Evolutionary conservation across 495 filamentous ascomycete species (phyloP).

Genomic region (Neurospora sp.): DNA sequence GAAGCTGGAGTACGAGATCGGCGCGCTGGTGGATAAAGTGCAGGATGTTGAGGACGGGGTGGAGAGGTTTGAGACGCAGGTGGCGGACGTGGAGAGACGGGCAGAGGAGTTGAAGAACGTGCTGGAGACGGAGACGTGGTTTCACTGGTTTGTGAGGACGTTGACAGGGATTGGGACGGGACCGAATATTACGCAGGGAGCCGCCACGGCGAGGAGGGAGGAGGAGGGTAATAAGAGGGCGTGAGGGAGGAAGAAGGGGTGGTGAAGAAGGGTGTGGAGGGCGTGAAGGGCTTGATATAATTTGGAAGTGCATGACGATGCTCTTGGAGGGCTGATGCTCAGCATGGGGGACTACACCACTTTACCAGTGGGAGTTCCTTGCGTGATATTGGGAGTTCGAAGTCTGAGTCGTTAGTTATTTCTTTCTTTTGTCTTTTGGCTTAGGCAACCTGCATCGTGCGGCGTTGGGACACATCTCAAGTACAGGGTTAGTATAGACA

Average conservation of each 20-base stretch:
- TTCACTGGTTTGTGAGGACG: constrained; percentile 48
- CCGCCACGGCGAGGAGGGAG: neutral
- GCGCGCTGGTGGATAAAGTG: constrained; percentile 67
- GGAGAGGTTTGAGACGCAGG: constrained; percentile 68
- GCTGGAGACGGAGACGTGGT: constrained; percentile 52
- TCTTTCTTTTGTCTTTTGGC: neutral
- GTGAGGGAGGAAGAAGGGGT: neutral
- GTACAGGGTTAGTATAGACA: neutral
- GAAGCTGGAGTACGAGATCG: constrained; percentile 91
- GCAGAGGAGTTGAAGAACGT: constrained; percentile 60
- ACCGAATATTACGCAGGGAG: constrained; percentile 38
- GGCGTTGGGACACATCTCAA: neutral
- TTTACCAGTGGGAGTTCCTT: neutral
- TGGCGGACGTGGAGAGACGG: constrained; percentile 65
- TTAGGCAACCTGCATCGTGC: neutral
- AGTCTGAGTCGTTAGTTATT: neutral
- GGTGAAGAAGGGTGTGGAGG: neutral
- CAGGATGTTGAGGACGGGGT: constrained; percentile 83
- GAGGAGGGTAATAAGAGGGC: neutral
- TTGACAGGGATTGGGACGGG: constrained; percentile 50
- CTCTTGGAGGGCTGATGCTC: neutral
- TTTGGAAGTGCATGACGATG: neutral
- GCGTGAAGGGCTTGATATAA: neutral
- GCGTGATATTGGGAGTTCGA: neutral
- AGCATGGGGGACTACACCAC: neutral